Conservation (phyloP, 2,329 filamentous ascomycete genomes). For the Sclerotinia sclerotiorum region DNA sequence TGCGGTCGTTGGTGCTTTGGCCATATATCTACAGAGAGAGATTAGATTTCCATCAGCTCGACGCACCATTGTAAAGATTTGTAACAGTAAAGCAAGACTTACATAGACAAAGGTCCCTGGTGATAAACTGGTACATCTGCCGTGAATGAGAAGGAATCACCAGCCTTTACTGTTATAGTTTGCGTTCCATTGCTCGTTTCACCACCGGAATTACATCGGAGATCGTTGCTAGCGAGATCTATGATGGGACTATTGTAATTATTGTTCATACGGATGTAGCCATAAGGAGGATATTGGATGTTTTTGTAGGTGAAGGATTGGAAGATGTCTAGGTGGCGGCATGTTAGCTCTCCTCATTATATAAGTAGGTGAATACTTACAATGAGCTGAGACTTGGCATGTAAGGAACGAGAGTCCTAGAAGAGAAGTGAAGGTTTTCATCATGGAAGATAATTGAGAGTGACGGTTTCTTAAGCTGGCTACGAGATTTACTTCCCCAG, state of each 20-base stretch:
- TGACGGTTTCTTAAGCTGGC: not conserved
- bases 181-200: slow-evolving; percentile 26
- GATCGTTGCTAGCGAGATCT: slow-evolving; percentile 31
- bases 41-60: not conserved
- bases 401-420: not conserved
- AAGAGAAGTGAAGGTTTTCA: slow-evolving; percentile 13
- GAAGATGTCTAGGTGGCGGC: slow-evolving; percentile 32
- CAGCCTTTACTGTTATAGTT: slow-evolving; percentile 40
- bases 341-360: not conserved
- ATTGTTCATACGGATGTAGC: slow-evolving; percentile 48
- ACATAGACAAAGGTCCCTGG: slow-evolving; percentile 41
- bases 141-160: slow-evolving; percentile 48
- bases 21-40: slow-evolving; percentile 32
- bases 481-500: not conserved
- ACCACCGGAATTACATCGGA: slow-evolving; percentile 48
- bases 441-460: not conserved
- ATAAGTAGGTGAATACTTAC: not conserved
- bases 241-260: slow-evolving; percentile 53
- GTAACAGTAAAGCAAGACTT: not conserved
- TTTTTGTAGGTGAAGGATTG: slow-evolving; percentile 32
- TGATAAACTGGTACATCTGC: slow-evolving; percentile 45
- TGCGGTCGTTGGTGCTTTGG: slow-evolving; percentile 41
- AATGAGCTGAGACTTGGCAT: slow-evolving; percentile 17
- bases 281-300: slow-evolving; percentile 45
- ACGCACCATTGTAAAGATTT: rapidly evolving